These are phyloP conservation scores for Paramecium pentaurelia DNA, from an alignment of 73 alveolate species.

Conservation along the genomic window DNA sequence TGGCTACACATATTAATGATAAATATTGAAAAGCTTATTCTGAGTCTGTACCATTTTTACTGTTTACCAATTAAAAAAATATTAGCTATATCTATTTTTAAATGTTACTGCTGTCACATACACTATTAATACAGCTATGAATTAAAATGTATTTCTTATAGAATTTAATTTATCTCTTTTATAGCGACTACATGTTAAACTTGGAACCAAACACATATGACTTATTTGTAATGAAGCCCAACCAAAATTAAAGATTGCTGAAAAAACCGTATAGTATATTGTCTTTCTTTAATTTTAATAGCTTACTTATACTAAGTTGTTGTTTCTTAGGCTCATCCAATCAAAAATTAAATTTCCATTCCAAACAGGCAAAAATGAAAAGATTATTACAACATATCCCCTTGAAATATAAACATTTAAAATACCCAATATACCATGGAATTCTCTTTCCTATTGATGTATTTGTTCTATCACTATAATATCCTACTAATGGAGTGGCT, in stretches of 20 bases:
- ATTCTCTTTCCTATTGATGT: constrained; percentile 78
- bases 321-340: background rate
- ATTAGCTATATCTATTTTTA: background rate
- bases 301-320: background rate
- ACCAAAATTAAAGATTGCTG: constrained; percentile 57
- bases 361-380: constrained; percentile 61
- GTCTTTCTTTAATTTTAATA: background rate
- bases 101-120: constrained; percentile 40
- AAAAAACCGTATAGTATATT: constrained; percentile 24
- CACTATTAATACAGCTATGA: constrained; percentile 56
- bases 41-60: background rate
- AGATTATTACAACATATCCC: constrained; percentile 27
- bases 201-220: constrained; percentile 66
- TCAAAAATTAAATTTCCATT: background rate
- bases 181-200: constrained; percentile 55
- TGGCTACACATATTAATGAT: constrained; percentile 5
- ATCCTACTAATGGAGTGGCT: constrained; percentile 83
- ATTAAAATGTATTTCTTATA: constrained; percentile 56
- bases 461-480: constrained; percentile 66
- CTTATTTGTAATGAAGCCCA: constrained; percentile 65
- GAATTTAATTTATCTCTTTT: constrained; percentile 63
- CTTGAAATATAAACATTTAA: background rate
- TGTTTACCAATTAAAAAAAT: background rate
- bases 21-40: constrained; percentile 34
- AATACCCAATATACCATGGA: constrained; percentile 84